Conservation (phyloP, 371 early-diverging fungal genomes). For the Cokeromyces recurvatus region DNA sequence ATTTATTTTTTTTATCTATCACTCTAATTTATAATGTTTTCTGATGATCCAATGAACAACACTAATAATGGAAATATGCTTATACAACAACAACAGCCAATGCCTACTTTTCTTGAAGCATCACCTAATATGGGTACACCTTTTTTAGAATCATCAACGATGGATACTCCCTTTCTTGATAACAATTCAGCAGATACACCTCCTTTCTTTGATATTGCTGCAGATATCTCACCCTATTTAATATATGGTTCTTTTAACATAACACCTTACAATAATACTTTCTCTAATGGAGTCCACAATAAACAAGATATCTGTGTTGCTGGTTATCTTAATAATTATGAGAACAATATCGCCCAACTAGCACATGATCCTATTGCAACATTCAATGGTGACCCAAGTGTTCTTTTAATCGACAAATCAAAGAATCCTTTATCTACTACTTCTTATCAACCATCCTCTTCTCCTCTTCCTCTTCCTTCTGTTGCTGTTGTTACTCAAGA, state of each 20-base stretch:
- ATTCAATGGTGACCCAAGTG: conserved; percentile 20
- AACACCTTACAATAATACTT: not conserved
- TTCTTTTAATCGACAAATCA: conserved; percentile 21
- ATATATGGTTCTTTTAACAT: conserved; percentile 3
- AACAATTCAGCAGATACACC: conserved; percentile 1
- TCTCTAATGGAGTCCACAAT: no score
- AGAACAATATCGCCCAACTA: not conserved
- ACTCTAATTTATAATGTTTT: no score
- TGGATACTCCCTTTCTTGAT: conserved; percentile 12
- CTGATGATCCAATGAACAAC: no score
- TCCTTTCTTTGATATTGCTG: conserved; percentile 8
- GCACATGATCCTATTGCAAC: conserved; percentile 5
- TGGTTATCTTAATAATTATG: conserved; percentile 6
- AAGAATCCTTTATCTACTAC: conserved; percentile 1
- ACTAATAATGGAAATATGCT: no score
- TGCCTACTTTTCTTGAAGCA: no score
- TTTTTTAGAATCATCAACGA: conserved; percentile 5
- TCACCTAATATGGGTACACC: conserved; percentile 16
- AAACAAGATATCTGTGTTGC: conserved; percentile 5
- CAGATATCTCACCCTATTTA: conserved; percentile 9
- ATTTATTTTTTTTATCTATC: not conserved
- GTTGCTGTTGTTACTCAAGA: not conserved
- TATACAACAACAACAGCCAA: no score
- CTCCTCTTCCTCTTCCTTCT: not conserved
- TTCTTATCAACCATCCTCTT: not conserved